These are phyloP conservation scores for Vachellia pachyceras DNA, from an alignment of 306 rosid species.

Conservation along the genomic window DNA sequence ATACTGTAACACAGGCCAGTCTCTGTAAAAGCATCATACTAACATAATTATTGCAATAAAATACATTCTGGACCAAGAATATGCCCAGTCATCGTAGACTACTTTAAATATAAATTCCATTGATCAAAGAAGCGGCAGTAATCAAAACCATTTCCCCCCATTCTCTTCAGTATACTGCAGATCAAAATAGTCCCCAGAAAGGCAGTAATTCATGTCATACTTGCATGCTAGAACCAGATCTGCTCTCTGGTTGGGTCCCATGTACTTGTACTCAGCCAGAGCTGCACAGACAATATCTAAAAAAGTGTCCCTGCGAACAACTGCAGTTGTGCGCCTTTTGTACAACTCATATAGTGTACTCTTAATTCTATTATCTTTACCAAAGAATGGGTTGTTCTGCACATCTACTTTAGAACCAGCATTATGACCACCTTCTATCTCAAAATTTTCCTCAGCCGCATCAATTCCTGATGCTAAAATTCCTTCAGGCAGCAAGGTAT, in stretches of 20 bases:
- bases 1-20: neutral
- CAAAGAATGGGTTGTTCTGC: neutral
- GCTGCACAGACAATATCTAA: conserved; percentile 80
- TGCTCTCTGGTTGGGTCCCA: conserved; percentile 89
- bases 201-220: conserved; percentile 47
- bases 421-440: conserved; percentile 20
- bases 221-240: conserved; percentile 91
- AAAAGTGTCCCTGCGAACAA: conserved; percentile 67
- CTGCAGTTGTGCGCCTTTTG: conserved; percentile 76
- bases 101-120: conserved; percentile 13
- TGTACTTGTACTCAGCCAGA: conserved; percentile 84
- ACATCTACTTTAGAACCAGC: neutral
- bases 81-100: conserved; percentile 24
- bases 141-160: neutral
- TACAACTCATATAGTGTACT: conserved; percentile 82
- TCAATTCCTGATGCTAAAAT: conserved; percentile 38
- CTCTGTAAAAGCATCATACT: neutral
- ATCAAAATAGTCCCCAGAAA: conserved; percentile 22
- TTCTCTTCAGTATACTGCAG: conserved; percentile 15
- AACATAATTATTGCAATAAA: conserved; percentile 12
- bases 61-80: neutral
- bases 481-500: conserved; percentile 54
- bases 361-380: conserved; percentile 31
- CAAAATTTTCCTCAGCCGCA: conserved; percentile 35
- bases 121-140: conserved; percentile 4